phyloP scores from a whole-genome alignment of 106 monocot species.

The Platanthera zijinensis region DNA sequence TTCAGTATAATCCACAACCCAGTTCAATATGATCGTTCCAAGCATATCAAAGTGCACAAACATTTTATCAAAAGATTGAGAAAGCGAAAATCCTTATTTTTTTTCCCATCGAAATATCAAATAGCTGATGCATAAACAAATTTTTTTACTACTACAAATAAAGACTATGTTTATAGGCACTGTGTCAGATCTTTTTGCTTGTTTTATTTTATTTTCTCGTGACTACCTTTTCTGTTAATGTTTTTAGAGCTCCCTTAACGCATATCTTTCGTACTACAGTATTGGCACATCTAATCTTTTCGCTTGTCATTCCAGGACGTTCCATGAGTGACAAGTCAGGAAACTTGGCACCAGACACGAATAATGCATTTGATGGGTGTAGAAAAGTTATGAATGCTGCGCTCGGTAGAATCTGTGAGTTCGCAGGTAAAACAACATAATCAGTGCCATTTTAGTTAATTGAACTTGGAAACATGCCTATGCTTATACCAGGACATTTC shows the following conservation, averaged over 20 bases:
- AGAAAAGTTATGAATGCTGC: conserved; percentile 91
- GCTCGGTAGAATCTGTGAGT: conserved; percentile 78
- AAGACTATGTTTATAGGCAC: neutral
- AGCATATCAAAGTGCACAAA: no score
- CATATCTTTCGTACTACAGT: neutral
- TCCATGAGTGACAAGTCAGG: conserved; percentile 54
- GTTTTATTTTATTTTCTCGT: neutral
- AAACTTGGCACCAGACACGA: conserved; percentile 30
- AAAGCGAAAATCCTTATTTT: no score
- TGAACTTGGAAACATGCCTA: neutral
- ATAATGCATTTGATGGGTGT: conserved; percentile 81
- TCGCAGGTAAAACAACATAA: conserved; percentile 47
- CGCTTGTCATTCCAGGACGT: conserved; percentile 34
- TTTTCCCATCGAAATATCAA: no score
- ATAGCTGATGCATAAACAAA: no score
- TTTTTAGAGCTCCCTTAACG: neutral
- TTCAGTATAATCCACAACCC: no score
- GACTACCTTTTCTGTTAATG: neutral
- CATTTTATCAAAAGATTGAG: no score
- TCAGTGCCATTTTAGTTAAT: neutral
- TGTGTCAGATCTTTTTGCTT: neutral
- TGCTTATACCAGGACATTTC: neutral
- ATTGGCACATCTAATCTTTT: neutral
- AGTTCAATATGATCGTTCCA: no score
- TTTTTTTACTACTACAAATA: neutral